phyloP scores from a whole-genome alignment of 257 asterid species.

The Lycium ferocissimum region DNA sequence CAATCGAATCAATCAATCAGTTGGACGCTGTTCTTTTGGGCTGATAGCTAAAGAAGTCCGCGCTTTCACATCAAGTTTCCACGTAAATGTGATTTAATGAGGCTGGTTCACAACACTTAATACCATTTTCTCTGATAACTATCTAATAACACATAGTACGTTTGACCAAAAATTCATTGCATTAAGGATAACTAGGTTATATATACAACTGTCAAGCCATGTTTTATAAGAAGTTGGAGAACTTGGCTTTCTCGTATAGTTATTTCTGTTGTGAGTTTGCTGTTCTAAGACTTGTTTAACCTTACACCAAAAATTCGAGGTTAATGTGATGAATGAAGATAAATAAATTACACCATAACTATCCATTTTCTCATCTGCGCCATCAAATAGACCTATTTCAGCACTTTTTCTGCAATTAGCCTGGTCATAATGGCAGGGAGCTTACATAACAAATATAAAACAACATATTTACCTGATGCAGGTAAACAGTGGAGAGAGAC shows the following conservation, averaged over 20 bases:
- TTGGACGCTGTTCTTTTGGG: not conserved
- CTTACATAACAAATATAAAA: not conserved
- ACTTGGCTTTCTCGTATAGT: not conserved
- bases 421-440: not conserved
- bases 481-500: conserved; percentile 86
- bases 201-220: not conserved
- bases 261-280: not conserved
- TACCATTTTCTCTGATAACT: not conserved
- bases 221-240: not conserved
- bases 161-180: not conserved
- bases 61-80: not conserved
- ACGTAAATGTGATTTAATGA: not conserved
- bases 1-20: not conserved
- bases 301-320: not conserved
- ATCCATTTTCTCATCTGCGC: not conserved
- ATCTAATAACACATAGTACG: not conserved
- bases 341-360: not conserved
- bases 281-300: not conserved
- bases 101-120: not conserved
- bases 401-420: not conserved
- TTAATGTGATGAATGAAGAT: not conserved
- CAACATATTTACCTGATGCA: conserved; percentile 38
- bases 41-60: not conserved
- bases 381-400: not conserved
- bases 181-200: not conserved